A percentile compares a stretch with the other conserved stretches of the same genome.
These are phyloP conservation scores for Galerina marginata DNA, from an alignment of 768 basidiomycete genomes.

Conservation along the genomic window DNA sequence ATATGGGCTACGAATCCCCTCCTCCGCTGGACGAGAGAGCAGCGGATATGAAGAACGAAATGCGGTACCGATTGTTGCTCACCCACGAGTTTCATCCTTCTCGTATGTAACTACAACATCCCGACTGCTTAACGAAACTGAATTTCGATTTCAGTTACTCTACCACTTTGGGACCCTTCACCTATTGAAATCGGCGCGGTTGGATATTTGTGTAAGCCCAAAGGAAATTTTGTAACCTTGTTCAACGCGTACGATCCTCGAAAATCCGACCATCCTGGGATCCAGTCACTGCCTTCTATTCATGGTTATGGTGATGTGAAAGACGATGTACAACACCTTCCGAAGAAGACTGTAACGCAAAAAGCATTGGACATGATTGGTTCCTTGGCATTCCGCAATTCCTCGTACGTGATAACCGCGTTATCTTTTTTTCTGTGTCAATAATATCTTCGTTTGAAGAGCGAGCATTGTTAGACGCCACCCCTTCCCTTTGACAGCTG, in stretches of 20 bases:
- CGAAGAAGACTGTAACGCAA: slow-evolving; percentile 63
- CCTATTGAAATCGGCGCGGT: slow-evolving; percentile 73
- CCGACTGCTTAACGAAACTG: background rate
- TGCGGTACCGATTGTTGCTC: slow-evolving; percentile 68
- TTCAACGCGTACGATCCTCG: slow-evolving; percentile 70
- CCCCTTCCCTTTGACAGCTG: slow-evolving; percentile 62
- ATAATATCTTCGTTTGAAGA: slow-evolving; percentile 26
- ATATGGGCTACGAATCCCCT: slow-evolving; percentile 46
- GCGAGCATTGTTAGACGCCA: slow-evolving; percentile 57
- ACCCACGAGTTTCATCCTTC: slow-evolving; percentile 74
- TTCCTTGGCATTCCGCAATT: slow-evolving; percentile 23
- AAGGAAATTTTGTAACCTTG: slow-evolving; percentile 74
- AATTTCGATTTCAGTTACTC: slow-evolving; percentile 47
- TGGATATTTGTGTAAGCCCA: slow-evolving; percentile 73
- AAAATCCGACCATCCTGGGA: slow-evolving; percentile 46
- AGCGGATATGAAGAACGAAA: slow-evolving; percentile 60
- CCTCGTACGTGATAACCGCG: slow-evolving; percentile 39
- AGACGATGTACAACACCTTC: slow-evolving; percentile 53
- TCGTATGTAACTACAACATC: slow-evolving; percentile 46
- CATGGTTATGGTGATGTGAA: slow-evolving; percentile 67
- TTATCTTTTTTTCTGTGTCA: background rate
- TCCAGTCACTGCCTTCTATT: slow-evolving; percentile 60
- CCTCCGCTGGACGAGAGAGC: slow-evolving; percentile 44
- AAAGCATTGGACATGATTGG: slow-evolving; percentile 42
- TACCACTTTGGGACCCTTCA: slow-evolving; percentile 77